Evolutionary conservation across 129 eudicot species (phyloP), one percentile per base, ranked within the genome.

Genomic region (Silybum marianum): DNA sequence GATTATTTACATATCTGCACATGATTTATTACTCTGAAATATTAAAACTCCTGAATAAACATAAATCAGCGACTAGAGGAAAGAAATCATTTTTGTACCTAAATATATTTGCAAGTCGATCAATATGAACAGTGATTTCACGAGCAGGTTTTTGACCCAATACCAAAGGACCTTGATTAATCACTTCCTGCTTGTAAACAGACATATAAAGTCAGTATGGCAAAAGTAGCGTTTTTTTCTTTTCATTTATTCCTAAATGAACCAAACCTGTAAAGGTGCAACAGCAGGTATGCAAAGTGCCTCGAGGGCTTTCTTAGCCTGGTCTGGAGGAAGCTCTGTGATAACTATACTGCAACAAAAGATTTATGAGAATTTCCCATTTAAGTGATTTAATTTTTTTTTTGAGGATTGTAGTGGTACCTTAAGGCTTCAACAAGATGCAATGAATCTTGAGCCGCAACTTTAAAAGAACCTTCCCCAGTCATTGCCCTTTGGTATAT

Each of bases 241-340:
- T 39, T 76, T 79, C 23, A 32, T 32, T 39, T 69, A 28, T 60
- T 26, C 71, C 16, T 10, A 79, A 32, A 32, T 39, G 73, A 73
- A 71, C 54, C 87, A 24, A 82, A 93, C 99, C 98, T 96, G 98
- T 73, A 96, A 86, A 12, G 98, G 96, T 80, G 90, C 80, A 58
- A 96, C 96, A 77, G 90, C 90, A 58, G 98, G 99, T 87, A 90
- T 79, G 92, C 99, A 96, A 80, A 96, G 88, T 46, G 93, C 95
- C 82, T 96, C 99, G 0, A 96, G 90, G 78, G 98, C 99, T 77
- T 89, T 93, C 86, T 96, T 93, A 63, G 99, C 99, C 77, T 96
- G 98, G 79, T 93, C 99, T 11, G 96, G 84, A 83, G 99, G 98
- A 84, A 96, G 96, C 84, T 96, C 98, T 36, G 99, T 93, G 72